These are phyloP conservation scores for Geotrichum histeridarum DNA, from an alignment of 1,139 yeast species.

Conservation along the genomic window DNA sequence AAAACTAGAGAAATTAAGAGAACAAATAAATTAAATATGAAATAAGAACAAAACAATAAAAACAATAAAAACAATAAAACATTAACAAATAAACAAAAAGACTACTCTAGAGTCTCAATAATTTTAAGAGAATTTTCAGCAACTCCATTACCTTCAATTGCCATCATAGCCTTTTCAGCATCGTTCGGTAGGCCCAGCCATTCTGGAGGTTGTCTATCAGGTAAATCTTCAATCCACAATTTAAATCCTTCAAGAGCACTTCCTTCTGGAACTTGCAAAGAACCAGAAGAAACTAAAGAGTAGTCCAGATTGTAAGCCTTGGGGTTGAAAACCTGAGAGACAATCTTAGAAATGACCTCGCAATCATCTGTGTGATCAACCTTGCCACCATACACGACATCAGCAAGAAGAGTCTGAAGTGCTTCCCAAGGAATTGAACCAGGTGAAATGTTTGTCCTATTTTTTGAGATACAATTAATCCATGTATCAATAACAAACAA, in stretches of 20 bases:
- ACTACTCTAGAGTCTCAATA: constrained; percentile 6
- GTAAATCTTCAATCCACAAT: constrained; percentile 53
- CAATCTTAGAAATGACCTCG: constrained; percentile 32
- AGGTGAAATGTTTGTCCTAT: constrained; percentile 44
- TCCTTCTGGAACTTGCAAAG: constrained; percentile 49
- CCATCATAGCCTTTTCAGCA: constrained; percentile 39
- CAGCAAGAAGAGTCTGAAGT: constrained; percentile 47
- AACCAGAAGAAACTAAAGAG: constrained; percentile 35
- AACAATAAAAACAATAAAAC: constrained; percentile 4
- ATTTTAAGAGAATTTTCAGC: constrained; percentile 12
- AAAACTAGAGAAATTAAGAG: too few species aligned
- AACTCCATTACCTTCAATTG: constrained; percentile 24
- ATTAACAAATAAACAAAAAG: not conserved
- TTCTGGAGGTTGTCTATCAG: constrained; percentile 53
- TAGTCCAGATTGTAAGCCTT: constrained; percentile 39
- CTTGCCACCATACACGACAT: constrained; percentile 71
- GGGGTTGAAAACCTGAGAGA: constrained; percentile 35
- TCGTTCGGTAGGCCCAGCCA: constrained; percentile 58
- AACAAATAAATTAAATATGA: not conserved
- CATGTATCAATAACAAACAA: constrained; percentile 44
- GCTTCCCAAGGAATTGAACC: constrained; percentile 55
- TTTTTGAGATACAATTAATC: constrained; percentile 34
- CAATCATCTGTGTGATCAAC: constrained; percentile 49
- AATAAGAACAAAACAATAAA: constrained; percentile 1
- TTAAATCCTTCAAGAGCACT: constrained; percentile 38